A percentile compares a stretch with the other conserved stretches of the same genome.
phyloP scores from a whole-genome alignment of 2,329 filamentous ascomycete genomes.

The Sclerotinia borealis region DNA sequence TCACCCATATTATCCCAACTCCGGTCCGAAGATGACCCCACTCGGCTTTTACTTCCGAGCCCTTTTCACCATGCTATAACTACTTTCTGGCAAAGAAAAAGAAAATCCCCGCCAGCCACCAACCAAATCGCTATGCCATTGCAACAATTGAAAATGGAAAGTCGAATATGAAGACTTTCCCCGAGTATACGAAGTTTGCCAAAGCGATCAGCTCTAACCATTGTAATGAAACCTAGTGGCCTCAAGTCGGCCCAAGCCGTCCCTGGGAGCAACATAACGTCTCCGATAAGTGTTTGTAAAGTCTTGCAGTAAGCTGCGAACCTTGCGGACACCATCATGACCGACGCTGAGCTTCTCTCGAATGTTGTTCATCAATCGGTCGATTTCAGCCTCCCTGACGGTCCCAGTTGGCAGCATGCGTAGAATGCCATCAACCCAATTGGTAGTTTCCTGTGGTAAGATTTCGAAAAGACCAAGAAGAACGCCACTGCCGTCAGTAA shows the following conservation, averaged over 20 bases:
- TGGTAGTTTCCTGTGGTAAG: conserved; percentile 69
- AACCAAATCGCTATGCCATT: conserved; percentile 12
- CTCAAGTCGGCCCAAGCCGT: conserved; percentile 82
- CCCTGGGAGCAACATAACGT: conserved; percentile 89
- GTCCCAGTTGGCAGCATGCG: conserved; percentile 77
- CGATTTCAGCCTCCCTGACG: conserved; percentile 71
- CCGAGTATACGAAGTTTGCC: background rate
- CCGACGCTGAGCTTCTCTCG: conserved; percentile 68
- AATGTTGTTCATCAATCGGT: conserved; percentile 75
- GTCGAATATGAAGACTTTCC: background rate
- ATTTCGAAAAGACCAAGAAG: conserved; percentile 84
- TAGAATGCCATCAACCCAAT: conserved; percentile 80
- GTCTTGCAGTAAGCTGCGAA: conserved; percentile 82
- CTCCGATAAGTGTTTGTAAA: conserved; percentile 93
- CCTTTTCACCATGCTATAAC: background rate
- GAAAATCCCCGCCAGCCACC: background rate
- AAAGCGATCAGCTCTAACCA: conserved; percentile 19
- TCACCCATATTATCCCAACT: conserved; percentile 8
- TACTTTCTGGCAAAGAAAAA: background rate
- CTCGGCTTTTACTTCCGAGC: background rate
- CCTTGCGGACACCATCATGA: conserved; percentile 59
- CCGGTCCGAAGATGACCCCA: conserved; percentile 11
- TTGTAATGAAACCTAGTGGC: conserved; percentile 79
- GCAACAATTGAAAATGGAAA: conserved; percentile 6
- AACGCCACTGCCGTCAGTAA: conserved; percentile 90